Evolutionary conservation across 225 moss, liverwort and hornwort genomes (phyloP).

Genomic region (Pleurozium schreberi): DNA sequence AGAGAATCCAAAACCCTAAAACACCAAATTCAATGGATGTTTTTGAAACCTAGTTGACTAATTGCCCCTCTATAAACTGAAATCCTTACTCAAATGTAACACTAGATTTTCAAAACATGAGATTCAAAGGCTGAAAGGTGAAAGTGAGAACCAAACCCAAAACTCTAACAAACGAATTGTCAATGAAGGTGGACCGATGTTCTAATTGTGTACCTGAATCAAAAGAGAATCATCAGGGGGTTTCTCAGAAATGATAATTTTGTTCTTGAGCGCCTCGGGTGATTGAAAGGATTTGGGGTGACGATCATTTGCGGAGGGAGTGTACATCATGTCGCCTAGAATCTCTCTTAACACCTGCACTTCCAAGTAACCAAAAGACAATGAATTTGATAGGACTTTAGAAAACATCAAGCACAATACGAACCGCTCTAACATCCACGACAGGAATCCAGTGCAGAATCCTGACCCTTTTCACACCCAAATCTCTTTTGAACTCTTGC

Average conservation of each 20-base stretch:
- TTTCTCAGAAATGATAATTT: conserved; percentile 84
- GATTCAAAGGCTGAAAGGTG: neutral
- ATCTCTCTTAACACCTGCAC: conserved; percentile 42
- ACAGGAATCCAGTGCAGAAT: neutral
- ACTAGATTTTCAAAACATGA: neutral
- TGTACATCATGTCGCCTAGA: conserved; percentile 45
- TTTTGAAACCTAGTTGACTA: neutral
- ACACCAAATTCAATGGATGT: neutral
- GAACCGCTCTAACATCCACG: neutral
- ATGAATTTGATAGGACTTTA: neutral
- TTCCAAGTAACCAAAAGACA: neutral
- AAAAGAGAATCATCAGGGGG: conserved; percentile 47
- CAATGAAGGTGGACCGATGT: neutral
- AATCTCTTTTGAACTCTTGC: neutral
- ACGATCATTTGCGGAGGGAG: conserved; percentile 38
- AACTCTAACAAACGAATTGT: neutral
- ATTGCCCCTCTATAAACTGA: neutral
- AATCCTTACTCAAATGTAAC: neutral
- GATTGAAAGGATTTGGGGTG: conserved; percentile 52
- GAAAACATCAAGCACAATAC: neutral
- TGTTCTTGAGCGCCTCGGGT: conserved; percentile 55
- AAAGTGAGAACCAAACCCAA: neutral
- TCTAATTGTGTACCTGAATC: conserved; percentile 36
- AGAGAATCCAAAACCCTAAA: no score
- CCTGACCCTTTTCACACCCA: neutral